A percentile compares a stretch with the other conserved stretches of the same genome.
phyloP scores from a whole-genome alignment of 306 rosid species.

The Cucurbita ficifolia region DNA sequence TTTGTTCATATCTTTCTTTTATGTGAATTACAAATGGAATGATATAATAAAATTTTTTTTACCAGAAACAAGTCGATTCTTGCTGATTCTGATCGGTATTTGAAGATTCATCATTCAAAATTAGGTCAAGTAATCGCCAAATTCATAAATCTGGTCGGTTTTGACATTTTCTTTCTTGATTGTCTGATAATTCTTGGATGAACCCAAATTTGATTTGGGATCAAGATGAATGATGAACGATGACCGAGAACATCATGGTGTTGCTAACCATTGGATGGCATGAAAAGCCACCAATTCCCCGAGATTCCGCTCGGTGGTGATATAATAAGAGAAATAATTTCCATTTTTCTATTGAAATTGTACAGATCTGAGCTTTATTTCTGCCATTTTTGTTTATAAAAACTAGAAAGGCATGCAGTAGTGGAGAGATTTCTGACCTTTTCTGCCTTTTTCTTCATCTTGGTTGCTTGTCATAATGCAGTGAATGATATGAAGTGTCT shows the following conservation, averaged over 20 bases:
- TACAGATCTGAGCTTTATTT: background rate
- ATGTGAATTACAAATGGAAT: background rate
- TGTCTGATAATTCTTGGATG: background rate
- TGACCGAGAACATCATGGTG: background rate
- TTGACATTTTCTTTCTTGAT: background rate
- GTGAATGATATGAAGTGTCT: background rate
- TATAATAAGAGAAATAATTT: background rate
- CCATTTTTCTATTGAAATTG: background rate
- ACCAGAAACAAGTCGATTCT: background rate
- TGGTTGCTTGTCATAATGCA: background rate
- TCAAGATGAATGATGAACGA: background rate
- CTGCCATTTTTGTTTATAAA: background rate
- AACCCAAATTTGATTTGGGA: background rate
- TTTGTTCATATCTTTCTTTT: background rate
- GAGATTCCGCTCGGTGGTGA: background rate
- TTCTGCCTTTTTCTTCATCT: background rate
- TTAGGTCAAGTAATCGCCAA: no score
- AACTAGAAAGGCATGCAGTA: background rate
- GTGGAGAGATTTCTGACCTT: background rate
- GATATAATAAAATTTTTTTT: background rate
- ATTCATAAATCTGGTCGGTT: background rate
- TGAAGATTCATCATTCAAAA: background rate
- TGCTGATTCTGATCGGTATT: background rate
- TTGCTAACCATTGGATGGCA: background rate
- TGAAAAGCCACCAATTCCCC: background rate